Evolutionary conservation across 2,329 filamentous ascomycete species (phyloP).

Genomic region (Pezicula radicicola): DNA sequence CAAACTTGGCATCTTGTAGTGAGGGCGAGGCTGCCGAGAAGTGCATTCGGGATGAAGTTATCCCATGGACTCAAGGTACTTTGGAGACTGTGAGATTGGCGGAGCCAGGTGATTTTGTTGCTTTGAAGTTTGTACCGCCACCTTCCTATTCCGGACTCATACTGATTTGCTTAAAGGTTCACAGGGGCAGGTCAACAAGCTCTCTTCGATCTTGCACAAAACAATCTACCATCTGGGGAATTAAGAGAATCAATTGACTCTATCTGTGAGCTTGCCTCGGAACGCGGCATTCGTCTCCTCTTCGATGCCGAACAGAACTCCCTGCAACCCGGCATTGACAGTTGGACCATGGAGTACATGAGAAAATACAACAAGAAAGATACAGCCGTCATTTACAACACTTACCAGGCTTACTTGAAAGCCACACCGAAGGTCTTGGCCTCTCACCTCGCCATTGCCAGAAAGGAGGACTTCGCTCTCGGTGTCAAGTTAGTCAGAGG

Average conservation of each 20-base stretch:
- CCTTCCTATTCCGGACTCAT: background rate
- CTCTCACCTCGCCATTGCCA: conserved; percentile 56
- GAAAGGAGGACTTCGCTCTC: conserved; percentile 58
- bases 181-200: conserved; percentile 78
- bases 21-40: conserved; percentile 46
- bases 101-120: conserved; percentile 48
- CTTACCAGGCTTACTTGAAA: conserved; percentile 77
- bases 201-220: conserved; percentile 61
- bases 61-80: conserved; percentile 71
- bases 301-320: conserved; percentile 84
- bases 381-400: conserved; percentile 71
- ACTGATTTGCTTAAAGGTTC: conserved; percentile 47
- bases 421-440: conserved; percentile 53
- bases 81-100: conserved; percentile 64
- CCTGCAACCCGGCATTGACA: conserved; percentile 76
- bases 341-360: conserved; percentile 77
- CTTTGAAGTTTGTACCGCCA: conserved; percentile 40
- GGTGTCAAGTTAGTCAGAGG: conserved; percentile 76
- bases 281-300: conserved; percentile 68
- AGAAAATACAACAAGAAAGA: conserved; percentile 66
- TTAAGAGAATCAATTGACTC: conserved; percentile 69
- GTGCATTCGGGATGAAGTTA: conserved; percentile 57
- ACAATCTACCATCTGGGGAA: conserved; percentile 57
- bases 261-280: conserved; percentile 70
- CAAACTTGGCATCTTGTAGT: conserved; percentile 39